Evolutionary conservation across 495 filamentous ascomycete genomes (phyloP).

Genomic region (Entonaema liquescens): DNA sequence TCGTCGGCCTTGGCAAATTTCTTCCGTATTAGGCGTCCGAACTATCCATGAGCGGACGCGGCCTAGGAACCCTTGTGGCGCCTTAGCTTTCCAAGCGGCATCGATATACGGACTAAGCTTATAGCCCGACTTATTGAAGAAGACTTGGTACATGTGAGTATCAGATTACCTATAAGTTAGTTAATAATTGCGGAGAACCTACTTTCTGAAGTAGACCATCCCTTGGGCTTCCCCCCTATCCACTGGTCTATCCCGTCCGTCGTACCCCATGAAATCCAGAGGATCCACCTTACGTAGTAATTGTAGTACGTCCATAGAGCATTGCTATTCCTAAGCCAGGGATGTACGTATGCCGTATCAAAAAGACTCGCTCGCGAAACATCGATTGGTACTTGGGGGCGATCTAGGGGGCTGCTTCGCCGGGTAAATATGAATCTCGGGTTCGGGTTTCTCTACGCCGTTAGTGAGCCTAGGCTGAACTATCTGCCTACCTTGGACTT

Average conservation of each 20-base stretch:
- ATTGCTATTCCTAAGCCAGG: constrained; percentile 42
- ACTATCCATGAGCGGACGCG: constrained; percentile 47
- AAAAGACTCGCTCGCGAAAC: constrained; percentile 55
- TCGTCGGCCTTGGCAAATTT: constrained; percentile 27
- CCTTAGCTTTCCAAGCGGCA: constrained; percentile 28
- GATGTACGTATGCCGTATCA: constrained; percentile 60
- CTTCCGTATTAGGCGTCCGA: constrained; percentile 39
- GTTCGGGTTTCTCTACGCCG: constrained; percentile 37
- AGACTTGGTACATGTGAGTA: constrained; percentile 26
- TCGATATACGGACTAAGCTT: constrained; percentile 35
- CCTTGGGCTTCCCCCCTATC: constrained; percentile 35
- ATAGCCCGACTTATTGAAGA: constrained; percentile 43
- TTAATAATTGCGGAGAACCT: not conserved
- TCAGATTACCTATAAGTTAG: not conserved
- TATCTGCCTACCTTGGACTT: constrained; percentile 7
- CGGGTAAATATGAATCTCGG: constrained; percentile 28
- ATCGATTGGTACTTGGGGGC: constrained; percentile 54
- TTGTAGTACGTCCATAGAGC: constrained; percentile 42
- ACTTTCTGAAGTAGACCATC: constrained; percentile 40
- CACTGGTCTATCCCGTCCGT: constrained; percentile 38
- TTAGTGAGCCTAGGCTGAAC: constrained; percentile 4
- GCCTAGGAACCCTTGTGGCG: constrained; percentile 21
- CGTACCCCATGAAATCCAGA: constrained; percentile 39
- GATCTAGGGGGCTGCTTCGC: constrained; percentile 23
- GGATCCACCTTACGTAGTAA: constrained; percentile 31